Base-by-base conservation (phyloP, 1,284 basidiomycete genomes). In the Anthracocystis walkeri region DNA sequence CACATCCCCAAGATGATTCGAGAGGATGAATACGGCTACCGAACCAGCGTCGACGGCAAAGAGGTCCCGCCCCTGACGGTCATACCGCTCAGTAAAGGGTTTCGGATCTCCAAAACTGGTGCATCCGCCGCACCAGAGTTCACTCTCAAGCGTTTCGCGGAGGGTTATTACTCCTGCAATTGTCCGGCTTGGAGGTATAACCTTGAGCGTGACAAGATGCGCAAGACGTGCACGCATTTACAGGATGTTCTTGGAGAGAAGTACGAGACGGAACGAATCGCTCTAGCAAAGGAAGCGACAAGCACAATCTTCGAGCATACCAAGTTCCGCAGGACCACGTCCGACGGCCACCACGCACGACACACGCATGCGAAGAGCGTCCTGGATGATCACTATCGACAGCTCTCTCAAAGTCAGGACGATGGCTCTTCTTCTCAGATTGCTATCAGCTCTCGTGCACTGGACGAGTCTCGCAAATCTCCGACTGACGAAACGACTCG, bases 171-270 rank as follows among this genome's bases (percentile, higher is more conserved):
- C 75, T 88, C 89, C 14, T 86, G 86, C 67, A 75, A 66, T 7
- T 86, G 86, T 51, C 78, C 79, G 0, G 79, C 81, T 0, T 86
- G 84, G 90, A 86, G 87, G 52, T 88, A 89, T 72, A 88, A 88
- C 55, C 85, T 85, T 25, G 87, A 88, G 14, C 82, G 79, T 18
- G 88, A 89, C 7, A 86, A 88, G 45, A 88, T 89, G 75, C 88
- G 88, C 1, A 89, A 90, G 20, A 88, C 88, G 3, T 91, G 90
- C 86, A 89, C 90, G 70, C 90, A 91, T 76, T 86, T 91, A 45
- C 87, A 87, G 60, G 82, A 87, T 2, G 82, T 90, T 16, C 87
- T 91, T 16, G 90, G 90, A 2, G 89, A 90, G 12, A 86, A 86
- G 44, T 91, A 90, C 82, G 90, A 90, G 80, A 82, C 29, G 8